Evolutionary conservation across 371 early-diverging fungal genomes (phyloP).

Genomic region (Mucor mucedo): DNA sequence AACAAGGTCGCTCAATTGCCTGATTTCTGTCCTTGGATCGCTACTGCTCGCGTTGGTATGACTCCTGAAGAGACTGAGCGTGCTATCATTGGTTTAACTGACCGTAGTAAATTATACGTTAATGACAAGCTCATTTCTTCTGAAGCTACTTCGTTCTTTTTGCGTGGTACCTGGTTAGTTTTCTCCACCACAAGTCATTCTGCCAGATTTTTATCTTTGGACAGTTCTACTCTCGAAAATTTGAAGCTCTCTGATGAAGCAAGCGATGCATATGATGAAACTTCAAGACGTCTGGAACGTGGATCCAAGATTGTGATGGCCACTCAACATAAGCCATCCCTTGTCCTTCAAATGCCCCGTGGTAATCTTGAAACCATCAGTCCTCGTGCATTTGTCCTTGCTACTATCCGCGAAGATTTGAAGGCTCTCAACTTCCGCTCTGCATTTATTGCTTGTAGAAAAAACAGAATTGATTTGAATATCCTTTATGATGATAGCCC

Average conservation of each 20-base stretch:
- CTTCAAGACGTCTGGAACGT: conserved; percentile 86
- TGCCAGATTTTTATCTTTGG: conserved; percentile 74
- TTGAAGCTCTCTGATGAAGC: conserved; percentile 59
- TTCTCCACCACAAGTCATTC: conserved; percentile 87
- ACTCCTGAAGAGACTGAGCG: conserved; percentile 34
- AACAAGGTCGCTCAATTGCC: conserved; percentile 44
- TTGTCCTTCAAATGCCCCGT: conserved; percentile 95
- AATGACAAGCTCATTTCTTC: conserved; percentile 71
- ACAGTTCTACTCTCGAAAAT: conserved; percentile 35
- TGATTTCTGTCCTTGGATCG: conserved; percentile 73
- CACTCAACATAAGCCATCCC: conserved; percentile 67
- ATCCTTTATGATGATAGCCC: conserved; percentile 83
- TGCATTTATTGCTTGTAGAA: conserved; percentile 87
- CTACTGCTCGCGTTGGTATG: conserved; percentile 56
- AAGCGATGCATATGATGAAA: conserved; percentile 72
- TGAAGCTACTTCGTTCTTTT: conserved; percentile 85
- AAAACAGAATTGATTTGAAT: conserved; percentile 93
- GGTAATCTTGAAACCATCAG: conserved; percentile 96
- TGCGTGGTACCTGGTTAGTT: conserved; percentile 83
- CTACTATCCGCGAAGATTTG: conserved; percentile 75
- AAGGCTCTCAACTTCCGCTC: conserved; percentile 73
- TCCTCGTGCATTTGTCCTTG: conserved; percentile 91
- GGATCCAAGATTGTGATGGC: conserved; percentile 87
- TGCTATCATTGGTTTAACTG: conserved; percentile 75
- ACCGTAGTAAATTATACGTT: conserved; percentile 82